Percentiles rank a stretch among this genome's conserved stretches.
These are phyloP conservation scores for Didymella segeticola DNA, from an alignment of 2,329 filamentous ascomycete genomes.

Conservation along the genomic window DNA sequence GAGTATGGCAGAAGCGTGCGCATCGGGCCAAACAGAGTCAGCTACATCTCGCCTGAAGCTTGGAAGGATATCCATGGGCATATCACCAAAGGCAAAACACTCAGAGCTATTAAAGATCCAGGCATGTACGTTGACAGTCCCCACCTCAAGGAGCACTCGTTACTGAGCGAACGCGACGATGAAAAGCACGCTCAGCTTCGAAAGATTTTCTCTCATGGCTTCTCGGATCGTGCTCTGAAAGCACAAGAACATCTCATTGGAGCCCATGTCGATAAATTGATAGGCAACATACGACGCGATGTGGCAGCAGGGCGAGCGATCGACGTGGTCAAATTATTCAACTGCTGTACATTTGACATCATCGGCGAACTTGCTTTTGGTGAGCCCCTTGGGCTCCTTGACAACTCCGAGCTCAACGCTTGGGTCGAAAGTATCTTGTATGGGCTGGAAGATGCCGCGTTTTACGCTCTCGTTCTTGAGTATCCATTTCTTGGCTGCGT, in stretches of 20 bases:
- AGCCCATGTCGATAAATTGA: conserved; percentile 44
- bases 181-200: conserved; percentile 40
- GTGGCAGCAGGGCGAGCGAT: background rate
- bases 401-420: background rate
- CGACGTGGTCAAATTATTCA: conserved; percentile 35
- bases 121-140: background rate
- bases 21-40: background rate
- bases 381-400: conserved; percentile 43
- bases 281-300: conserved; percentile 13
- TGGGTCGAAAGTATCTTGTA: too few relatives aligned
- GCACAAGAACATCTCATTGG: conserved; percentile 44
- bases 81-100: background rate
- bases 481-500: too few relatives aligned
- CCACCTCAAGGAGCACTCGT: conserved; percentile 2
- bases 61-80: conserved; percentile 2
- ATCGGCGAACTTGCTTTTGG: conserved; percentile 53
- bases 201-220: conserved; percentile 41
- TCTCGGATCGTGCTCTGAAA: conserved; percentile 41
- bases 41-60: background rate
- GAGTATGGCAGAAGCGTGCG: background rate
- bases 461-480: too few relatives aligned
- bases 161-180: conserved; percentile 18
- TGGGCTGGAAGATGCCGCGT: too few relatives aligned
- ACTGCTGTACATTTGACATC: conserved; percentile 51
- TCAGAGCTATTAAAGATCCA: background rate